These are phyloP conservation scores for Botrytis deweyae DNA, from an alignment of 2,329 filamentous ascomycete genomes.

Conservation along the genomic window DNA sequence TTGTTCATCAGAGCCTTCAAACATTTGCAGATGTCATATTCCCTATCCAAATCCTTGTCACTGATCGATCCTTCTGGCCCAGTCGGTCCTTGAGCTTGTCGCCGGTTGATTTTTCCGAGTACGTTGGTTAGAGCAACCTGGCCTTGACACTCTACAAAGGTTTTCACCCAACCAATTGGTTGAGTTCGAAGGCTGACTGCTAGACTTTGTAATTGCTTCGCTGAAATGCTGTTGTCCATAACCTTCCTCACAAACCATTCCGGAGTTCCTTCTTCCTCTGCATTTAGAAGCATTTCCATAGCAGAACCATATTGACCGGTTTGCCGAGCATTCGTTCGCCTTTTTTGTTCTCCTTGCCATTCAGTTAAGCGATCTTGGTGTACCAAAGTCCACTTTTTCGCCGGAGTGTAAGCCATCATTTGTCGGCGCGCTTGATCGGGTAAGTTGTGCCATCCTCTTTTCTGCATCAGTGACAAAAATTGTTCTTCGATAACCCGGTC, in stretches of 20 bases:
- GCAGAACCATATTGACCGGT: conserved; percentile 69
- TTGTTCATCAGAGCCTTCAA: conserved; percentile 98
- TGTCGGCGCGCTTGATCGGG: conserved; percentile 92
- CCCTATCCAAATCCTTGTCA: conserved; percentile 68
- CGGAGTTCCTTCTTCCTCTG: conserved; percentile 91
- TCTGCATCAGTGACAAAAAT: conserved; percentile 93
- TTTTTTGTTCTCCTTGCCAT: conserved; percentile 91
- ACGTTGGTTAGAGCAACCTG: conserved; percentile 95
- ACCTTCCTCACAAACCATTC: conserved; percentile 98
- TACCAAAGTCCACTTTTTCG: conserved; percentile 97
- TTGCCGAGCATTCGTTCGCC: conserved; percentile 69
- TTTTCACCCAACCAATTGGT: conserved; percentile 95
- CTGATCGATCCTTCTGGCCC: conserved; percentile 51
- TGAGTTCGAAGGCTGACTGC: conserved; percentile 94
- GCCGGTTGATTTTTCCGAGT: conserved; percentile 88
- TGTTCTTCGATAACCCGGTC: conserved; percentile 85
- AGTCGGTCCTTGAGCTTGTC: conserved; percentile 67
- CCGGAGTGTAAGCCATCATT: conserved; percentile 91
- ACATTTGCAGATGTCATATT: conserved; percentile 97
- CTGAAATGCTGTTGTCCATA: conserved; percentile 90
- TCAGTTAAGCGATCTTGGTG: conserved; percentile 93
- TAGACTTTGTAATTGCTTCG: conserved; percentile 87
- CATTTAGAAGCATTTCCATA: conserved; percentile 69
- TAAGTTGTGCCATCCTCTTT: conserved; percentile 94
- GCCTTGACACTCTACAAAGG: conserved; percentile 95